These are phyloP conservation scores for Penicillium sp. DNA, from an alignment of 2,329 filamentous ascomycete species.

Conservation along the genomic window DNA sequence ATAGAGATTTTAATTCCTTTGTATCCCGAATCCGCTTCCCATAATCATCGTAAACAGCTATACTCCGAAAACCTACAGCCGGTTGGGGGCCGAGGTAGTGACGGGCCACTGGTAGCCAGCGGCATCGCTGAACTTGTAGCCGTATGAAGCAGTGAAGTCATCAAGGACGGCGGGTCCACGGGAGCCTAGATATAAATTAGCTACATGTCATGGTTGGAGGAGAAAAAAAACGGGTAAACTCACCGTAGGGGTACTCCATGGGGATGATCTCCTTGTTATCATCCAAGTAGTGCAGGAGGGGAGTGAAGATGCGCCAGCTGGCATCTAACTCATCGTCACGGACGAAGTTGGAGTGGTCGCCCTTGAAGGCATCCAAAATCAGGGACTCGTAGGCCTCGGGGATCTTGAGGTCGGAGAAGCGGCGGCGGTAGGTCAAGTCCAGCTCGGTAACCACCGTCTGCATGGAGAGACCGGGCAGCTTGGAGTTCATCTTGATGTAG, in stretches of 20 bases:
- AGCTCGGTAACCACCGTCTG: conserved; percentile 98
- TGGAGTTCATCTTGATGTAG: conserved; percentile 99
- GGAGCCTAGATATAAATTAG: conserved; percentile 63
- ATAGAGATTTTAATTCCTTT: conserved; percentile 28
- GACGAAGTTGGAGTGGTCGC: conserved; percentile 99
- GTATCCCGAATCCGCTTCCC: conserved; percentile 22
- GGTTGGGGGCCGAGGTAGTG: conserved; percentile 68
- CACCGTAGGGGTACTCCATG: conserved; percentile 99
- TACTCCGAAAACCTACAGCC: conserved; percentile 61
- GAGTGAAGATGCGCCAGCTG: conserved; percentile 97
- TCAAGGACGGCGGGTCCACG: conserved; percentile 94
- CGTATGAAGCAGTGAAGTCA: conserved; percentile 96
- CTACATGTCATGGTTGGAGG: background rate
- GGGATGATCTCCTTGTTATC: conserved; percentile 99
- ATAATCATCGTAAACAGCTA: conserved; percentile 28
- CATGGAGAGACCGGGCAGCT: conserved; percentile 97
- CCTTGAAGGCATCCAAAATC: conserved; percentile 96
- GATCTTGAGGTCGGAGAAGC: conserved; percentile 99
- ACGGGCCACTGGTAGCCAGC: conserved; percentile 95
- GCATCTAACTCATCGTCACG: conserved; percentile 95
- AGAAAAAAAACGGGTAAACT: conserved; percentile 38
- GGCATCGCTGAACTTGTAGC: conserved; percentile 98
- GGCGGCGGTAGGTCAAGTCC: conserved; percentile 93
- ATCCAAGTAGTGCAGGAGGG: conserved; percentile 94
- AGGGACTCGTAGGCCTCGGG: conserved; percentile 98